Evolutionary conservation across 345 rosid species (phyloP).

Genomic region (Gossypium anomalum): DNA sequence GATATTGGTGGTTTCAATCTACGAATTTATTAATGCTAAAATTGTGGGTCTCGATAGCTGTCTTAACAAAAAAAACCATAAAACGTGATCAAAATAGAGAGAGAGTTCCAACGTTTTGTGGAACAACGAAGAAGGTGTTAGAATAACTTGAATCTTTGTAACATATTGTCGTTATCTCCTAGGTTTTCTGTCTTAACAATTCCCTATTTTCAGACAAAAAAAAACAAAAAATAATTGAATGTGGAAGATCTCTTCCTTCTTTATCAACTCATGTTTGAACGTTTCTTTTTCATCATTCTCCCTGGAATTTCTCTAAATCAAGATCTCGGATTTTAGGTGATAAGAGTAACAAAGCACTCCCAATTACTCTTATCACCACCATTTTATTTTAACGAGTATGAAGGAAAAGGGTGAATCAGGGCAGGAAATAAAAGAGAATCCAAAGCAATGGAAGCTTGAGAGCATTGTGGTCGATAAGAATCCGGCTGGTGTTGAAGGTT

Average conservation of each 20-base stretch:
- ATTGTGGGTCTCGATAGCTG: too few species aligned
- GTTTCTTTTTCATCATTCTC: not conserved
- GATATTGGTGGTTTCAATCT: too few species aligned
- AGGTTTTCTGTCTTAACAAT: not conserved
- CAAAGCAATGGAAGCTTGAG: not conserved
- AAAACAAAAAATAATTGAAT: not conserved
- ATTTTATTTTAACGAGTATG: not conserved
- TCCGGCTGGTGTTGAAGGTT: too few species aligned
- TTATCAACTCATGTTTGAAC: not conserved
- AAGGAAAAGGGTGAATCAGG: not conserved
- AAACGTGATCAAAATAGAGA: too few species aligned
- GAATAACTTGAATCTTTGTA: not conserved
- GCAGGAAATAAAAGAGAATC: not conserved
- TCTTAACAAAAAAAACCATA: too few species aligned
- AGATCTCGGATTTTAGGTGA: too few species aligned
- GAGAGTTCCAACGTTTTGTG: too few species aligned
- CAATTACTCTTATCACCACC: not conserved
- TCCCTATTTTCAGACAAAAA: conserved; percentile 1
- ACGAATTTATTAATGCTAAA: too few species aligned
- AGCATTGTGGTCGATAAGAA: not conserved
- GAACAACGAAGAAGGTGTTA: not conserved
- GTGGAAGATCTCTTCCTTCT: not conserved
- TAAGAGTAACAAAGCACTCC: not conserved
- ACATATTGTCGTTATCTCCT: not conserved
- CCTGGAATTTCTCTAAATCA: not conserved